Conservation (phyloP, 345 rosid species). For the Brassica rapa region DNA sequence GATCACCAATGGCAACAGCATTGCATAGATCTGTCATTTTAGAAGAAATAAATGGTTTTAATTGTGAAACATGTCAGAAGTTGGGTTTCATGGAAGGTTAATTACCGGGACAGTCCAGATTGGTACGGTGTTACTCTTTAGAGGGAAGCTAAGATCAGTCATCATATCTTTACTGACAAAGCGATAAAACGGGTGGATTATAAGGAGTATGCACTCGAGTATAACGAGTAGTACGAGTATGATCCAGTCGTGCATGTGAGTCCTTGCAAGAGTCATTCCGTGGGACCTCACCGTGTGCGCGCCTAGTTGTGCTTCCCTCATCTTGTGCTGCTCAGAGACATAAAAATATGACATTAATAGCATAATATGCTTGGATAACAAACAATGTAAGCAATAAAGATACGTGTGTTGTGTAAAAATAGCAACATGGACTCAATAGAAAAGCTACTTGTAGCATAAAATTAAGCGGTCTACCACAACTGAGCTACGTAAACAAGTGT, state of each 20-base stretch:
- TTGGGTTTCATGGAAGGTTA: conserved; percentile 14
- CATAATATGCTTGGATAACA: background rate
- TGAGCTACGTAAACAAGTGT: background rate
- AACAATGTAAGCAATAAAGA: conserved; percentile 16
- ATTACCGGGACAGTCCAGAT: conserved; percentile 77
- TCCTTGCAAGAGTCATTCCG: conserved; percentile 58
- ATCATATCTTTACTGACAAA: conserved; percentile 93
- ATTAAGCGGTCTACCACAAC: background rate
- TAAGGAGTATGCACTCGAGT: conserved; percentile 45
- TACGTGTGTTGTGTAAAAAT: background rate
- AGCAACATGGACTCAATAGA: background rate
- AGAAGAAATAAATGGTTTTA: conserved; percentile 9
- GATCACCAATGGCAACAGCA: conserved; percentile 64
- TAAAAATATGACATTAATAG: background rate
- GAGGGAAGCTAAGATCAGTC: conserved; percentile 81
- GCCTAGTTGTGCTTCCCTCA: conserved; percentile 56
- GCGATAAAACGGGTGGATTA: conserved; percentile 78
- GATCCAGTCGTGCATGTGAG: conserved; percentile 77
- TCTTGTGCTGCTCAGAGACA: conserved; percentile 43
- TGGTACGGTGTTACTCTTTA: conserved; percentile 72
- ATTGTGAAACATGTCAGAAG: background rate
- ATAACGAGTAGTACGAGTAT: conserved; percentile 60
- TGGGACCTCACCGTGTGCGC: conserved; percentile 64
- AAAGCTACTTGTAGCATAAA: background rate
- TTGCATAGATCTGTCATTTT: conserved; percentile 53